phyloP scores from a whole-genome alignment of 2,329 filamentous ascomycete species.

The Helminthosporium solani region DNA sequence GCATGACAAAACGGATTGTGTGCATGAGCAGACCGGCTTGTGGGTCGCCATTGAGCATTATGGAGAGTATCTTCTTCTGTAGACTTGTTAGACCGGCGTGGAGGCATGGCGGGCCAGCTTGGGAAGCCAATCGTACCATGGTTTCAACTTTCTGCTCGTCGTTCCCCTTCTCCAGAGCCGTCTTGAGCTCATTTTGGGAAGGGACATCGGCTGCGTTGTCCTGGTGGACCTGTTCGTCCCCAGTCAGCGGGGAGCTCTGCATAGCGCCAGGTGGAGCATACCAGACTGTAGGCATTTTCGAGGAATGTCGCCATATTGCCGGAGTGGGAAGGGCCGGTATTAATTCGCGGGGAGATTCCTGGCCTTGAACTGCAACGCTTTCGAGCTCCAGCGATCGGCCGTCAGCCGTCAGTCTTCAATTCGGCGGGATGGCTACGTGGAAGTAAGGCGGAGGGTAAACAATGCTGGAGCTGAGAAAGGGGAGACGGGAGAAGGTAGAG shows the following conservation, averaged over 20 bases:
- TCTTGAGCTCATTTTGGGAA: constrained; percentile 84
- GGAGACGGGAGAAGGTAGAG: constrained; percentile 11
- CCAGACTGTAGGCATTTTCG: constrained; percentile 92
- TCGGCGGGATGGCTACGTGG: constrained; percentile 42
- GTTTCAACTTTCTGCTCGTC: constrained; percentile 93
- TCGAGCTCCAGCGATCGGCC: constrained; percentile 28
- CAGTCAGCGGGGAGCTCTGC: constrained; percentile 34
- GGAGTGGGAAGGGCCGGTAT: constrained; percentile 1
- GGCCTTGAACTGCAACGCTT: constrained; percentile 23
- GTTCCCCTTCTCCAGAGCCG: constrained; percentile 88
- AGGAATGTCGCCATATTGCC: constrained; percentile 88
- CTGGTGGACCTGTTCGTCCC: constrained; percentile 65
- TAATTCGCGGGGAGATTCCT: constrained; percentile 5
- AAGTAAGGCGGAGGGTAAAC: constrained; percentile 18
- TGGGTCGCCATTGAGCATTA: constrained; percentile 97
- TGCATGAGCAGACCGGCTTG: constrained; percentile 97
- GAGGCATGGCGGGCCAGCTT: constrained; percentile 43
- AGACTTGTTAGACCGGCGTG: constrained; percentile 49
- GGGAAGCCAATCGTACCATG: constrained; percentile 35
- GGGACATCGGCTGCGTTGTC: constrained; percentile 96
- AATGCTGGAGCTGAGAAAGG: constrained; percentile 15
- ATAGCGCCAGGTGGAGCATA: constrained; percentile 34
- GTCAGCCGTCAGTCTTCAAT: constrained; percentile 31
- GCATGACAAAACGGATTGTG: constrained; percentile 99
- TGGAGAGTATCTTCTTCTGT: constrained; percentile 81